Evolutionary conservation across 2,329 filamentous ascomycete genomes (phyloP), one percentile per base, ranked within the genome.

Genomic region (Thelonectria rubi): DNA sequence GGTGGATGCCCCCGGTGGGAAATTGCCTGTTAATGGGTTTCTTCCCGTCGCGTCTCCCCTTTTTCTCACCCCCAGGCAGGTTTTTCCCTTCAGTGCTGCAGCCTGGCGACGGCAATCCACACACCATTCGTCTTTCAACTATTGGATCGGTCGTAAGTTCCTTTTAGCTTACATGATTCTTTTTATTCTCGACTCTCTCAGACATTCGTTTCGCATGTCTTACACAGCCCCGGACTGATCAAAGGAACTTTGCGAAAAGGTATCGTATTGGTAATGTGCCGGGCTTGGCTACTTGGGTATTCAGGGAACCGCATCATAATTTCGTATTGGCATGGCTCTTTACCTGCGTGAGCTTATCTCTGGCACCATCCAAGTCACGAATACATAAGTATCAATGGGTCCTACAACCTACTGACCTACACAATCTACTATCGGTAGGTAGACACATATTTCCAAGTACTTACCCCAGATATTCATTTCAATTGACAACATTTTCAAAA

Each of bases 1-100:
- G 47, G 48, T 45, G 37, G 40, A 17, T 43, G 30, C 32, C 32
- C n/a, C 17, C 24, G 14, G 17, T 20, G 52, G 30, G 30, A 42
- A 18, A 32, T 60, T 56, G 49, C 66, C 64, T 66, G 66, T 72
- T 60, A 65, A 72, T 71, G 69, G 66, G 65, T 64, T 69, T 65
- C 60, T 63, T 65, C 69, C 65, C 67, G 58, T 60, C 63, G 37
- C 30, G 60, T 64, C 59, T 69, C 34, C 34, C 34, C 34, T 37
- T 37, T 37, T 37, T 37, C 15, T 15, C 34, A 37, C 12, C 26
- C 5, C 21, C 21, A 24, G 39, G 17, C 67, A 65, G 63, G 65
- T 64, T 69, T 69, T 65, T 65, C 40, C 17, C 50, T 42, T 32
- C 54, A 15, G 21, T 43, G 40, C n/a, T 43, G 51, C 26, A 30